phyloP scores from a whole-genome alignment of 1,284 basidiomycete species.

The Termitomyces sp. region DNA sequence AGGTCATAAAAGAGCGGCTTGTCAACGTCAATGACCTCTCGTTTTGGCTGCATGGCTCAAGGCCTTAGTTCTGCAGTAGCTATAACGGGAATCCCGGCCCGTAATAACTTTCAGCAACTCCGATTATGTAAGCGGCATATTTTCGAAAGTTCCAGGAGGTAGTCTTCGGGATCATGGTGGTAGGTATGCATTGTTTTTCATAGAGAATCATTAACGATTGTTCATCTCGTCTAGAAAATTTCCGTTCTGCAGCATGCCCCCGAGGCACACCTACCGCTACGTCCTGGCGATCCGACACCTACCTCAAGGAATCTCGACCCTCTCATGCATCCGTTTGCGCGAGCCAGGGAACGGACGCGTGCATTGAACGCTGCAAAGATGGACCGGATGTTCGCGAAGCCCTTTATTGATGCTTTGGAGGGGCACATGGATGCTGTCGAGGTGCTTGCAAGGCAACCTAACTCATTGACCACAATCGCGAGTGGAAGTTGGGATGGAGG shows the following conservation, averaged over 20 bases:
- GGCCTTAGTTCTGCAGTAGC: background rate
- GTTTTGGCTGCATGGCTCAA: background rate
- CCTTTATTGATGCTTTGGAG: constrained; percentile 87
- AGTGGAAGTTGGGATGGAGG: constrained; percentile 96
- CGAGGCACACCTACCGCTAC: constrained; percentile 62
- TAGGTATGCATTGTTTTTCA: constrained; percentile 14
- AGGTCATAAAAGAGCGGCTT: constrained; percentile 7
- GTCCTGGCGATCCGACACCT: constrained; percentile 81
- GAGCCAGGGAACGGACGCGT: constrained; percentile 89
- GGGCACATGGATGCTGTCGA: constrained; percentile 98
- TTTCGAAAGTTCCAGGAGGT: background rate
- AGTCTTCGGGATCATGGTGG: constrained; percentile 13
- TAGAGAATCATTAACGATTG: background rate
- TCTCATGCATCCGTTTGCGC: constrained; percentile 89
- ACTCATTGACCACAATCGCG: constrained; percentile 77
- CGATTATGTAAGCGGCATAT: constrained; percentile 11
- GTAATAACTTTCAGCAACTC: background rate
- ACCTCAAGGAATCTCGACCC: constrained; percentile 92
- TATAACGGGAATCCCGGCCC: background rate
- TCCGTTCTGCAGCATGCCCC: constrained; percentile 84
- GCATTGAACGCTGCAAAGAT: constrained; percentile 96
- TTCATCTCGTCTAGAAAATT: constrained; percentile 60
- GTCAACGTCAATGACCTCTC: constrained; percentile 17
- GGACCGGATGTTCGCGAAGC: constrained; percentile 95
- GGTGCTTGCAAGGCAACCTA: constrained; percentile 75